Evolutionary conservation across 768 basidiomycete species (phyloP).

Genomic region (Leucogyrophana mollusca): DNA sequence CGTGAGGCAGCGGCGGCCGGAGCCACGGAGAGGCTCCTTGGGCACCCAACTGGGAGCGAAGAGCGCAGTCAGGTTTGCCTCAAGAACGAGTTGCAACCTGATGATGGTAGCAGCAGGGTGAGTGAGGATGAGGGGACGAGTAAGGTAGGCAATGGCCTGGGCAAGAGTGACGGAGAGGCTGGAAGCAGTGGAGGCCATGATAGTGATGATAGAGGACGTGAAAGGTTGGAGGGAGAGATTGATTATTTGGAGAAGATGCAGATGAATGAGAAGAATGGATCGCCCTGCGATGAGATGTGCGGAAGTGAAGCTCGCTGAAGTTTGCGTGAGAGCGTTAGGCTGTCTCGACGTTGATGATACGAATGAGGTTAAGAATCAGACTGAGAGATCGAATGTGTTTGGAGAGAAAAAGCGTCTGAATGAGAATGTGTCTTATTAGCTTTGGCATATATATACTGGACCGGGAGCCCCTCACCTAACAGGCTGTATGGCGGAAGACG

Average conservation of each 20-base stretch:
- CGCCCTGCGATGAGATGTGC: constrained; percentile 30
- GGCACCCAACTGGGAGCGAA: constrained; percentile 68
- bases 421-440: not conserved
- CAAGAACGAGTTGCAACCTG: constrained; percentile 69
- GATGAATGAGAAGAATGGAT: constrained; percentile 24
- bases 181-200: constrained; percentile 37
- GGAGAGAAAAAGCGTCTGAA: constrained; percentile 9
- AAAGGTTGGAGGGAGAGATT: constrained; percentile 3
- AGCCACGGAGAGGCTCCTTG: constrained; percentile 62
- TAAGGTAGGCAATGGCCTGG: constrained; percentile 74
- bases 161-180: constrained; percentile 67
- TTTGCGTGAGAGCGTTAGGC: constrained; percentile 23
- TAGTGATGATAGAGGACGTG: not conserved
- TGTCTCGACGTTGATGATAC: constrained; percentile 5
- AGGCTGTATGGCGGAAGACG: constrained; percentile 18
- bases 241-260: constrained; percentile 1
- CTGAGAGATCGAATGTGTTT: constrained; percentile 20
- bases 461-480: constrained; percentile 15
- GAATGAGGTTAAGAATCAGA: constrained; percentile 23
- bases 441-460: not conserved
- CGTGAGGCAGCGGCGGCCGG: constrained; percentile 71
- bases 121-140: constrained; percentile 54
- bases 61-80: constrained; percentile 69
- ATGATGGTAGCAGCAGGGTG: constrained; percentile 63
- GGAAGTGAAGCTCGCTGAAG: constrained; percentile 22